Percentiles rank a stretch among this genome's conserved stretches.
phyloP scores from a whole-genome alignment of 495 filamentous ascomycete species.

The Evernia prunastri region DNA sequence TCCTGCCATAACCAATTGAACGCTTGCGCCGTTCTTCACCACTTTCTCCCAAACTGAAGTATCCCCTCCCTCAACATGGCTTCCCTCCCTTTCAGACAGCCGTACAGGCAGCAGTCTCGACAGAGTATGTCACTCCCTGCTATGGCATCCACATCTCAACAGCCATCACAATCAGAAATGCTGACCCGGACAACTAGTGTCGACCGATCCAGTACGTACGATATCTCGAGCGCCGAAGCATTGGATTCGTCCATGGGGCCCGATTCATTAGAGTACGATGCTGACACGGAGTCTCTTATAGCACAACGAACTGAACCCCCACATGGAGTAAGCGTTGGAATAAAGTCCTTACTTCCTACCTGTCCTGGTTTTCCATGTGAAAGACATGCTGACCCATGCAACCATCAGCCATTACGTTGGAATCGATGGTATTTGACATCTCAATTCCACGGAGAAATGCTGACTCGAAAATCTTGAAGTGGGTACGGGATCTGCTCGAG shows the following conservation, averaged over 20 bases:
- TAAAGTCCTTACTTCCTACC: conserved; percentile 53
- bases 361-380: neutral
- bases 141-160: neutral
- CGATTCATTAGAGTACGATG: neutral
- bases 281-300: neutral
- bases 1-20: neutral
- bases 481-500: conserved; percentile 88
- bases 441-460: conserved; percentile 27
- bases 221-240: neutral
- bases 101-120: conserved; percentile 37
- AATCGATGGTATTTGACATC: neutral
- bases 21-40: neutral
- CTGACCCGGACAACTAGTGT: conserved; percentile 8
- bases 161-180: neutral
- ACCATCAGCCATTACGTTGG: neutral
- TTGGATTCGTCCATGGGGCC: neutral
- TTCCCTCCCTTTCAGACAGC: conserved; percentile 30
- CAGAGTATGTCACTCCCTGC: conserved; percentile 28
- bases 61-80: conserved; percentile 18
- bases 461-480: conserved; percentile 63
- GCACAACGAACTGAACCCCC: conserved; percentile 31
- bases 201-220: conserved; percentile 3
- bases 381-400: neutral
- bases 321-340: conserved; percentile 34
- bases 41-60: neutral